Percentiles rank a stretch among this genome's conserved stretches.
These are phyloP conservation scores for Backusella australiensis DNA, from an alignment of 192 early-diverging fungal species.

Conservation along the genomic window DNA sequence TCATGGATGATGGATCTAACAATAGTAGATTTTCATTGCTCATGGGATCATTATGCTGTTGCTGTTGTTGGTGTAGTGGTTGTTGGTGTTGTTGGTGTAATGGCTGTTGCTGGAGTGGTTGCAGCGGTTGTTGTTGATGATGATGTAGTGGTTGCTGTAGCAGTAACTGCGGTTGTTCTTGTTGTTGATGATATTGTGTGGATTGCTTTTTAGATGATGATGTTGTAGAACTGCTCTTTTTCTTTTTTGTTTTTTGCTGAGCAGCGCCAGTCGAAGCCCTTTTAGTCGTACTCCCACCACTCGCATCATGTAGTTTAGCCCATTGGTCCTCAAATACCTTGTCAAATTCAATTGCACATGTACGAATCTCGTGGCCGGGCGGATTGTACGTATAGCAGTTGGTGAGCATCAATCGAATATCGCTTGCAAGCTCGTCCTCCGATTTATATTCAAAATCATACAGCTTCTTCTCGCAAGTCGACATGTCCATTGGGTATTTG, in stretches of 20 bases:
- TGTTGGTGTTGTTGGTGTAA: background rate
- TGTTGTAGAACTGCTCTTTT: background rate
- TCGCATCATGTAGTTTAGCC: constrained; percentile 36
- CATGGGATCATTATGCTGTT: background rate
- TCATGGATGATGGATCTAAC: background rate
- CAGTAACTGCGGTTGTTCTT: background rate
- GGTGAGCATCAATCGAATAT: constrained; percentile 65
- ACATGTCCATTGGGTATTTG: constrained; percentile 79
- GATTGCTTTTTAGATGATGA: background rate
- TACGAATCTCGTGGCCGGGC: constrained; percentile 53
- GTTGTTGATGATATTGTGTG: background rate
- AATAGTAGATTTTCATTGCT: background rate
- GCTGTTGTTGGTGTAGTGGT: background rate
- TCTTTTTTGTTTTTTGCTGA: background rate
- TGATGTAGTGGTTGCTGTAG: background rate
- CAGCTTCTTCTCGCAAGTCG: constrained; percentile 64
- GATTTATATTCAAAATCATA: constrained; percentile 60
- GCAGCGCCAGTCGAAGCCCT: background rate
- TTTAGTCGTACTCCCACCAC: background rate
- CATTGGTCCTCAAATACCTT: constrained; percentile 67
- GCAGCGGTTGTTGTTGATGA: background rate
- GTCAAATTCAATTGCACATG: constrained; percentile 63
- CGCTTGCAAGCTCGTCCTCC: constrained; percentile 58
- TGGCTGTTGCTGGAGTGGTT: background rate
- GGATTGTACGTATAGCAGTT: constrained; percentile 83